Conservation (phyloP, 345 rosid species). For the Camelina neglecta region DNA sequence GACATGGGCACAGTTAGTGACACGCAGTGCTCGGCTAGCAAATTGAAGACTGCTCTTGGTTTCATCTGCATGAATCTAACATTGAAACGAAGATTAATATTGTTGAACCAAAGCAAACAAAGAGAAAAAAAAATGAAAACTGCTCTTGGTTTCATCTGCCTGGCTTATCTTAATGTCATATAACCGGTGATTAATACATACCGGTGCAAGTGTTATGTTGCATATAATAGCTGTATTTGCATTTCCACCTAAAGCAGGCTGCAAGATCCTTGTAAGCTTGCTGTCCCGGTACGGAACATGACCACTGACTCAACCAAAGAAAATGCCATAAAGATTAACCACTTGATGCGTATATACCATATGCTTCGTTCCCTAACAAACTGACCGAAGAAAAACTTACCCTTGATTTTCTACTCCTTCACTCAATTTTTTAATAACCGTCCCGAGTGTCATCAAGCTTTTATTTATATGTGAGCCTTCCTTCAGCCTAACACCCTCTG, state of each 20-base stretch:
- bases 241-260: conserved; percentile 98
- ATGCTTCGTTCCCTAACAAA: background rate
- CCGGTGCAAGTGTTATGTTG: conserved; percentile 97
- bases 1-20: conserved; percentile 90
- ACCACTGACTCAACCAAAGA: conserved; percentile 59
- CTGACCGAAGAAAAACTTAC: conserved; percentile 44
- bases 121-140: conserved; percentile 62
- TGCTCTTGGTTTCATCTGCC: conserved; percentile 80
- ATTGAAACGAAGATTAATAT: conserved; percentile 37
- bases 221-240: conserved; percentile 98
- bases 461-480: conserved; percentile 97
- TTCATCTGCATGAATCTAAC: conserved; percentile 92
- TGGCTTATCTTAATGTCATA: conserved; percentile 39
- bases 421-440: conserved; percentile 88
- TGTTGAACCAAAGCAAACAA: conserved; percentile 27
- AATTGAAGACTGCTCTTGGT: conserved; percentile 96
- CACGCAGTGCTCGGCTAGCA: conserved; percentile 94
- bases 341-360: background rate
- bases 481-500: conserved; percentile 93
- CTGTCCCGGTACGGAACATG: conserved; percentile 99
- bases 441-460: conserved; percentile 95
- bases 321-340: conserved; percentile 5
- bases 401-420: conserved; percentile 97
- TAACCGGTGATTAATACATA: conserved; percentile 40
- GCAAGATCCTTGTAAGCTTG: conserved; percentile 94